These are phyloP conservation scores for Cercophora samala DNA, from an alignment of 495 filamentous ascomycete genomes.

Conservation along the genomic window DNA sequence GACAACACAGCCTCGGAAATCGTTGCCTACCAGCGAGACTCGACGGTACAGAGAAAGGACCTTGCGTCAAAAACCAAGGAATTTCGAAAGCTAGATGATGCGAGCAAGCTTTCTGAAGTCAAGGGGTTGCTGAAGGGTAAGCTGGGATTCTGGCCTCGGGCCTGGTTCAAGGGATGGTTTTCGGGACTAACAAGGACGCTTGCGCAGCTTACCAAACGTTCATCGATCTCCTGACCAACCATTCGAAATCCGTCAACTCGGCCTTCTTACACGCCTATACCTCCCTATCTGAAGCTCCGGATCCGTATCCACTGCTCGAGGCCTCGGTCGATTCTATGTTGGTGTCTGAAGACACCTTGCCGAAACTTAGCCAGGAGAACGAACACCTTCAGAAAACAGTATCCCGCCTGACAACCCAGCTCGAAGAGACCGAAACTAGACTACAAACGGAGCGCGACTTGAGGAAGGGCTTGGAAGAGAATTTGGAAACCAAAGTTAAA, in stretches of 20 bases:
- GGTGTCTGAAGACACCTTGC: constrained; percentile 83
- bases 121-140: constrained; percentile 85
- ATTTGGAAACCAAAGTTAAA: constrained; percentile 70
- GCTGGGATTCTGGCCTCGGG: not conserved
- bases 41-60: constrained; percentile 91
- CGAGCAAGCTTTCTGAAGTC: constrained; percentile 78
- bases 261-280: constrained; percentile 91
- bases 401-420: constrained; percentile 77
- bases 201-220: constrained; percentile 85
- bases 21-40: constrained; percentile 84
- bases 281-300: constrained; percentile 88
- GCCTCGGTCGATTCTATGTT: constrained; percentile 92
- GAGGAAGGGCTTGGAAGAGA: constrained; percentile 70
- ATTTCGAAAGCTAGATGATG: constrained; percentile 91
- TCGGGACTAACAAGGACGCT: constrained; percentile 15
- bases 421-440: constrained; percentile 77
- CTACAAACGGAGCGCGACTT: constrained; percentile 70
- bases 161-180: not conserved
- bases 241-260: constrained; percentile 86
- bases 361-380: constrained; percentile 82
- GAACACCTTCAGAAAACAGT: constrained; percentile 78
- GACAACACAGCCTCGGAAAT: constrained; percentile 92
- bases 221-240: constrained; percentile 92
- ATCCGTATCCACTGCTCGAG: constrained; percentile 94
- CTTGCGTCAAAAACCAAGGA: constrained; percentile 98